Evolutionary conservation across 108 stramenopile species (phyloP).

Genomic region (Fistulifera solaris): DNA sequence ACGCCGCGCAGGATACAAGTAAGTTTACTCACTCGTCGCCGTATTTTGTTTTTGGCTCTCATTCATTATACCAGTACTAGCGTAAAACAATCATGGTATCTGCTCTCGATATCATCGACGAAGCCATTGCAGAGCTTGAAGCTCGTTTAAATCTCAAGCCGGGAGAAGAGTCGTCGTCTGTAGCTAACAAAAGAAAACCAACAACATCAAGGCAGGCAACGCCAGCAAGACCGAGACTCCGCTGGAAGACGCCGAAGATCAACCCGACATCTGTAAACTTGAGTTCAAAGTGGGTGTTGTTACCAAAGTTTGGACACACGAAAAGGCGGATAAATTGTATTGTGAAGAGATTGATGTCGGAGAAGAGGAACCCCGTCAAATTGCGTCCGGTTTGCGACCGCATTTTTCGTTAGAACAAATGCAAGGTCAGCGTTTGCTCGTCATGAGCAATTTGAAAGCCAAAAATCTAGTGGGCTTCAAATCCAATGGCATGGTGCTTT

Average conservation of each 20-base stretch:
- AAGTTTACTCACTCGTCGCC: too few relatives aligned
- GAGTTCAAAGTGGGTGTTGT: conserved; percentile 88
- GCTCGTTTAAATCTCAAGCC: conserved; percentile 60
- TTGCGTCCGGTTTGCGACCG: conserved; percentile 82
- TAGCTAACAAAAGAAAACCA: not conserved
- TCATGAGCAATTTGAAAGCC: conserved; percentile 96
- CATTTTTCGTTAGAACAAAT: conserved; percentile 87
- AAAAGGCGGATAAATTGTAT: conserved; percentile 92
- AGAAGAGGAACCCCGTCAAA: conserved; percentile 77
- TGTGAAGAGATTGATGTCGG: conserved; percentile 98
- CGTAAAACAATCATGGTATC: not conserved
- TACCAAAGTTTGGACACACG: conserved; percentile 93
- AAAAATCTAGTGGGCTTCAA: conserved; percentile 93
- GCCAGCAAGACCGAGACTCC: conserved; percentile 12
- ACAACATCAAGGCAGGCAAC: conserved; percentile 14
- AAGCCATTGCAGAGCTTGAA: conserved; percentile 70
- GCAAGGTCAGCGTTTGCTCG: conserved; percentile 85
- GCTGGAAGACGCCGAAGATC: conserved; percentile 20
- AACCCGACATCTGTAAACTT: conserved; percentile 77
- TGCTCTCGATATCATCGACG: conserved; percentile 59
- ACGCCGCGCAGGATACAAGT: too few relatives aligned
- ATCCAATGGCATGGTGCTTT: conserved; percentile 97
- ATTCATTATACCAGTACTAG: too few relatives aligned
- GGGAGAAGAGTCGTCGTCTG: conserved; percentile 13
- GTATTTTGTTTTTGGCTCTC: too few relatives aligned